Evolutionary conservation across 768 basidiomycete species (phyloP), one percentile per base, ranked within the genome.

Genomic region (Leccinum disarticulatum): DNA sequence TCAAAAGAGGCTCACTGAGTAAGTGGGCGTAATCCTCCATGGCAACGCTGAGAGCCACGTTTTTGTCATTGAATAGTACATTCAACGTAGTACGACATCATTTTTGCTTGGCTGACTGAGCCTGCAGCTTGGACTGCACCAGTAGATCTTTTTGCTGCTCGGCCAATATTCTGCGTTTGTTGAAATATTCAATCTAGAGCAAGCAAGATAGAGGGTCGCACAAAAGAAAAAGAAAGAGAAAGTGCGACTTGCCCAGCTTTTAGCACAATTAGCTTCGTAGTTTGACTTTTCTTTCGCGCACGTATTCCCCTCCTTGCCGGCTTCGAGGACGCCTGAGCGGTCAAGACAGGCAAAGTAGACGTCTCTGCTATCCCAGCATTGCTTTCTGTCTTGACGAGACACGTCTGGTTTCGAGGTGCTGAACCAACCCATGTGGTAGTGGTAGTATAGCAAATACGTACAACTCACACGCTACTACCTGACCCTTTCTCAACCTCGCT

Each of bases 151-250:
- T 90, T 73, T 93, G 91, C 58, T 86, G 84, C 61, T 89, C 90
- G 9, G 85, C 89, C 54, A 95, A 82, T 36, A 92, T 83, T 55
- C 95, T 81, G 36, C 94, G 85, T 71, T 93, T 90, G 77, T 97
- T 96, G 69, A 98, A 97, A 73, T 98, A 96, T 28, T 91, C 91
- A 66, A 98, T 88, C 95, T 98, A 65, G 35, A 61, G 46, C 30
- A 25, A 58, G 22, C 22, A 25, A 55, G 22, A 30, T 54, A 38
- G 43, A n/a, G 46, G 19, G 50, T 41, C 43, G 56, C n/a, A 52
- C 36, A 50, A 46, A 51, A 11, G 11, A 25, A 22, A 3, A 55
- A 43, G 22, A 17, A 28, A 38, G 35, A 25, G n/a, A 50, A 30
- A 19, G 13, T 22, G 14, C 2, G 19, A 80, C 87, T 58, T 72